Base-by-base conservation (phyloP, 1,139 yeast species). In the Debaryomycetaceae sp. region DNA sequence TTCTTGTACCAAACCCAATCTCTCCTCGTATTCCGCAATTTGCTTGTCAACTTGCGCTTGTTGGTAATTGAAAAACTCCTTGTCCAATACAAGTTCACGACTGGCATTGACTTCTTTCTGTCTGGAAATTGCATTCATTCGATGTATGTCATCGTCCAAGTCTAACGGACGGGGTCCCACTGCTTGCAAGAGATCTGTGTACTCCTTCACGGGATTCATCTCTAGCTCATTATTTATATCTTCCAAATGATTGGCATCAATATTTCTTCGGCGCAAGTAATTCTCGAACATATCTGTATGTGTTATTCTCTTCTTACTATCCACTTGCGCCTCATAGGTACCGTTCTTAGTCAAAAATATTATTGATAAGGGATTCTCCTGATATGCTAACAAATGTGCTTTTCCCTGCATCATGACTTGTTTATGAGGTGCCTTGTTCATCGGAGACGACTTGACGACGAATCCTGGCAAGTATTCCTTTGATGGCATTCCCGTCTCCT, bases 361-460 rank as follows among this genome's bases (percentile, higher is more conserved):
- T 14, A 58, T 48, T 14, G 52, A 46, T 6, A 55, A 37, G 3
- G 62, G 62, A 24, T 48, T 47, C 39, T 57, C 57, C 30, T 54
- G 58, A 33, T 47, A 49, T 1, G 59, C 47, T 24, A 57, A 51
- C 37, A 57, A 49, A 41, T 55, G 55, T 41, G 65, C 43, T 52
- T 63, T 58, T 41, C 65, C 67, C 49, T 60, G 66, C 58, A 61
- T 50, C 56, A 62, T 59, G 6, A 55, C 64, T 45, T 59, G 64
- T 36, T 49, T 46, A 37, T 60, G 62, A n/a, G 66, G 65, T n/a
- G 63, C 59, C 42, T 60, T 59, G 45, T 59, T 62, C 62, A 59
- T 59, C 1, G 68, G 68, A 5, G 65, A 59, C 7, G 45, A 40
- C 39, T 53, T 54, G 6, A 63, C 67, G 2, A 61, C 55, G 45